Base-by-base conservation (phyloP, 2,329 filamentous ascomycete species). In the Diplodia intermedia region DNA sequence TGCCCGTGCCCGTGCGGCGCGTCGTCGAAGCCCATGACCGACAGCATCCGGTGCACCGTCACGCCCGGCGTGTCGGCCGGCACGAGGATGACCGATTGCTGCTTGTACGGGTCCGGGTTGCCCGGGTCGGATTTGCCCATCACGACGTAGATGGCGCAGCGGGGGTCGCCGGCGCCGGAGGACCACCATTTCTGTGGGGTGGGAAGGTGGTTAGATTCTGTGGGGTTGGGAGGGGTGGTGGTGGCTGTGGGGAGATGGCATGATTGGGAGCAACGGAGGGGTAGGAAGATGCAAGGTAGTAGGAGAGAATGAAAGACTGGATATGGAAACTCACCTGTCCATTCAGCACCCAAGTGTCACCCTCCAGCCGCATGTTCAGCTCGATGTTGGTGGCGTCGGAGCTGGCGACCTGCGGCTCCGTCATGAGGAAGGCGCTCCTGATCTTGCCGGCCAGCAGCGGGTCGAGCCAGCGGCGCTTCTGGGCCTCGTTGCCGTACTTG, bases 1-100 rank as follows among this genome's bases (percentile, higher is more conserved):
- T 99, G 94, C 54, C 93, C 95, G 82, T 99, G 95, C 67, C 95
- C 95, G 79, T 99, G 95, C 2, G 95, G 95, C n/a, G 95, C 95
- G 75, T 99, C 95, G 79, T 98, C 95, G 82, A 93, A 98, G 68
- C 95, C 95, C 80, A 96, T 97, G 71, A 98, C 94, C 62, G 86
- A 90, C 67, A 99, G 85, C 92, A 97, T 97, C 73, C 95, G 90
- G 81, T 97, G 88, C 74, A 98, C 90, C n/a, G 89, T 97, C 75
- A 98, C 90, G 68, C 95, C 95, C 23, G 91, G 90, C 1, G 91
- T 89, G 71, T 87, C 85, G 20, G 91, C 88, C 2, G 94, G 92
- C 18, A 98, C 95, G 33, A 98, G 85, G 61, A 98, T 87, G 70
- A 99, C 94, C 31, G 93, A 97, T 81, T 98, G 95, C 77, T 97